Conservation (phyloP, 1,284 basidiomycete species). For the Schizophyllum amplum region DNA sequence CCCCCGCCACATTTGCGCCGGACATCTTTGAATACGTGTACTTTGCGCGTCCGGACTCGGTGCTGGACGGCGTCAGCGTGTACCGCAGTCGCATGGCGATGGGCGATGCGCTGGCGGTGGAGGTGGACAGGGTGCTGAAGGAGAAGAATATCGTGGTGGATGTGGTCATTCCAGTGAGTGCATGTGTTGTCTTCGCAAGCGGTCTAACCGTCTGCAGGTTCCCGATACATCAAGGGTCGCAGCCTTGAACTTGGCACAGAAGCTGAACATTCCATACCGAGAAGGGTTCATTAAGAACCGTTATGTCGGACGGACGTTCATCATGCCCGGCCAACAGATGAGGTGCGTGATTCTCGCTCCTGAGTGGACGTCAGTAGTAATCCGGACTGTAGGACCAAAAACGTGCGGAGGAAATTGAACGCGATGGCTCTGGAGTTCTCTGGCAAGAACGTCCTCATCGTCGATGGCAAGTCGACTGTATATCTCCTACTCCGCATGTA, state of each 20-base stretch:
- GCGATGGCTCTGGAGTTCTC: conserved; percentile 99
- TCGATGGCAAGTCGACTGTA: conserved; percentile 64
- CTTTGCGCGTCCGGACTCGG: conserved; percentile 96
- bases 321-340: conserved; percentile 98
- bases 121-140: conserved; percentile 71
- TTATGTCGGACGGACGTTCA: conserved; percentile 97
- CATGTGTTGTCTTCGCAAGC: conserved; percentile 1
- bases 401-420: conserved; percentile 93
- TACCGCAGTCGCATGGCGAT: conserved; percentile 99
- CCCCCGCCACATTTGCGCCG: conserved; percentile 78
- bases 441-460: conserved; percentile 89
- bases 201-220: conserved; percentile 37
- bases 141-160: conserved; percentile 72
- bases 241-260: conserved; percentile 92
- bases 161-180: conserved; percentile 89
- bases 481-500: conserved; percentile 4
- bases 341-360: conserved; percentile 34
- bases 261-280: conserved; percentile 85
- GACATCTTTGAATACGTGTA: conserved; percentile 99
- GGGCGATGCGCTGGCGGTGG: conserved; percentile 92
- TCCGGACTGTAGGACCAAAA: conserved; percentile 63
- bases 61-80: conserved; percentile 95
- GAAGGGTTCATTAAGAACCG: conserved; percentile 99
- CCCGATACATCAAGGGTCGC: conserved; percentile 97
- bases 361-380: not conserved